These are phyloP conservation scores for Filosporella fistucella DNA, from an alignment of 495 filamentous ascomycete species.

Conservation along the genomic window DNA sequence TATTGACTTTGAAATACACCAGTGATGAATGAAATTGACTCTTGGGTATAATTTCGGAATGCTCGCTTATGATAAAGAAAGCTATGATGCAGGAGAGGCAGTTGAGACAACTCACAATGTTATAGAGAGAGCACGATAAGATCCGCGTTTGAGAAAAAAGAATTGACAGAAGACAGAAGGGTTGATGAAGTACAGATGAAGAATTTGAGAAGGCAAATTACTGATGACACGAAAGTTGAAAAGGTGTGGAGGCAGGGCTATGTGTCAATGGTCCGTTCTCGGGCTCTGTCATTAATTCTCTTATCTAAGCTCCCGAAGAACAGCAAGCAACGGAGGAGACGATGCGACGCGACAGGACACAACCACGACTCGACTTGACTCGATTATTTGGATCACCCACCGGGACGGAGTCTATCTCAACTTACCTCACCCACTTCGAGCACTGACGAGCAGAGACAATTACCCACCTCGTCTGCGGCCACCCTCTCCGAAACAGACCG, in stretches of 20 bases:
- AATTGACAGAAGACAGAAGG: background rate
- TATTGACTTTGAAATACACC: no score
- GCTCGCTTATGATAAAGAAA: conserved; percentile 15
- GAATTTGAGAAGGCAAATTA: background rate
- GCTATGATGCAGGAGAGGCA: background rate
- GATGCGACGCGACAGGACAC: no score
- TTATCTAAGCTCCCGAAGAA: conserved; percentile 11
- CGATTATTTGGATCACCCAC: no score
- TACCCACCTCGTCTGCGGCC: no score
- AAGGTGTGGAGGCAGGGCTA: conserved; percentile 2
- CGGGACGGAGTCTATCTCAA: no score
- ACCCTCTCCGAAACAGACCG: no score
- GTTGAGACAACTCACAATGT: conserved; percentile 5
- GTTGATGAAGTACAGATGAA: background rate
- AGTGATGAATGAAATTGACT: conserved; percentile 5
- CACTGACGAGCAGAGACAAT: no score
- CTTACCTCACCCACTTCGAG: no score
- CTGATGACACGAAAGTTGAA: conserved; percentile 2
- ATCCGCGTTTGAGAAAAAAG: background rate
- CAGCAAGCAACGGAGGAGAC: no score
- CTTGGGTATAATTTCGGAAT: conserved; percentile 2
- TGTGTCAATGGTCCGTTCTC: conserved; percentile 17
- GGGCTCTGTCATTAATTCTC: conserved; percentile 1
- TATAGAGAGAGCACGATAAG: conserved; percentile 4
- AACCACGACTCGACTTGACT: no score